phyloP scores from a whole-genome alignment of 83 land plant genomes.

The Isoetes engelmannii region DNA sequence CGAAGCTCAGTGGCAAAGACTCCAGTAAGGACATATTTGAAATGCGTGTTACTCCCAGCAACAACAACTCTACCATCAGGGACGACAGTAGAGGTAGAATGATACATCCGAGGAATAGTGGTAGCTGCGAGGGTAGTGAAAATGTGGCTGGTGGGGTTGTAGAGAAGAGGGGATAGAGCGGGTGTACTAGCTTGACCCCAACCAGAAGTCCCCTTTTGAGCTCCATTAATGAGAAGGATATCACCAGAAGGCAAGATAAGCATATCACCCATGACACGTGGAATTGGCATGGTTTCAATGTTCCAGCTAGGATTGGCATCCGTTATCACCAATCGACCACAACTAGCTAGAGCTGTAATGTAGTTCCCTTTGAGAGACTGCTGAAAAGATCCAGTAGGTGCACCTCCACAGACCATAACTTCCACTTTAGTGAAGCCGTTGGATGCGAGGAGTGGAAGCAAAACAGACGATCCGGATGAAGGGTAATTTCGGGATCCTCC shows the following conservation, averaged over 20 bases:
- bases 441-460: conserved; percentile 15
- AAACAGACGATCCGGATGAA: conserved; percentile 16
- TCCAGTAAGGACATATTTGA: conserved; percentile 11
- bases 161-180: conserved; percentile 14
- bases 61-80: conserved; percentile 40
- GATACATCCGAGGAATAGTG: conserved; percentile 44
- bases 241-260: conserved; percentile 18
- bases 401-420: conserved; percentile 19
- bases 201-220: conserved; percentile 12
- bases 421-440: conserved; percentile 1
- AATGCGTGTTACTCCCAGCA: conserved; percentile 40
- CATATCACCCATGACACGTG: conserved; percentile 25
- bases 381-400: not conserved
- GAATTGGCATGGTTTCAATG: conserved; percentile 19
- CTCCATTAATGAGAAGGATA: conserved; percentile 18
- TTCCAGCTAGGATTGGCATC: conserved; percentile 14
- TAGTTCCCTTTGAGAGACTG: conserved; percentile 3
- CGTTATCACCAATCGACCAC: conserved; percentile 26
- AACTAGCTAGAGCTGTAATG: conserved; percentile 17
- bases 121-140: conserved; percentile 35
- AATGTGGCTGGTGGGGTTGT: not conserved
- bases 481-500: conserved; percentile 19
- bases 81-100: conserved; percentile 38
- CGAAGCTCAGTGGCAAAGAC: conserved; percentile 22
- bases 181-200: conserved; percentile 8